Evolutionary conservation across 495 filamentous ascomycete genomes (phyloP).

Genomic region (Penicillium angulare): DNA sequence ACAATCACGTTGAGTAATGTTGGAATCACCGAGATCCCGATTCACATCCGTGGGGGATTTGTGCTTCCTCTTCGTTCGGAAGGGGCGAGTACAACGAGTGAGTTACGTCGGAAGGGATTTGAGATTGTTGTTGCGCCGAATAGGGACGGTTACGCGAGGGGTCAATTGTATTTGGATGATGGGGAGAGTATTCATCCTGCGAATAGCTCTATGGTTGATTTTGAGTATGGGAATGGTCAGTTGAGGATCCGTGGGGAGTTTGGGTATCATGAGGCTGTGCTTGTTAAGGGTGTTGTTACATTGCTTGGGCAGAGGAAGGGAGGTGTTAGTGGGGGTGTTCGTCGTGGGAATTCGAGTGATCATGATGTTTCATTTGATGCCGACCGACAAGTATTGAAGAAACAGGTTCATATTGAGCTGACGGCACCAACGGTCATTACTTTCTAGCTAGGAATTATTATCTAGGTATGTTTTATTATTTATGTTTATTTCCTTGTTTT

Average conservation of each 20-base stretch:
- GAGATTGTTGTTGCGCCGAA: conserved; percentile 67
- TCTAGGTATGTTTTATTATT: too few species aligned
- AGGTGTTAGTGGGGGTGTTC: background rate
- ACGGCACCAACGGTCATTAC: conserved; percentile 15
- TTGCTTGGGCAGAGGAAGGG: conserved; percentile 46
- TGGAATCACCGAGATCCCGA: conserved; percentile 64
- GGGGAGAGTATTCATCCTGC: conserved; percentile 55
- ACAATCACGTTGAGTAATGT: conserved; percentile 54
- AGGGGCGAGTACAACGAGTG: conserved; percentile 67
- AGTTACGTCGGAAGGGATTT: conserved; percentile 64
- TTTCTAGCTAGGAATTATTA: too few species aligned
- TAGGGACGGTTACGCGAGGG: conserved; percentile 43
- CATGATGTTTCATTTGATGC: conserved; percentile 8
- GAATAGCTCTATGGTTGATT: conserved; percentile 47
- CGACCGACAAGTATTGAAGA: conserved; percentile 19
- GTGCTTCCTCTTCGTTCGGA: conserved; percentile 64
- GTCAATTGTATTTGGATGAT: conserved; percentile 61
- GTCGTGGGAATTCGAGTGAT: background rate
- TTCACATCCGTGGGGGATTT: conserved; percentile 68
- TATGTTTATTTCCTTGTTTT: background rate
- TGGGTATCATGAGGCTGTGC: conserved; percentile 42
- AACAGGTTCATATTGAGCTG: conserved; percentile 23
- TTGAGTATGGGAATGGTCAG: conserved; percentile 50
- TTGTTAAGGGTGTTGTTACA: conserved; percentile 52
- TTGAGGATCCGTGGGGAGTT: conserved; percentile 54